Conservation (phyloP, 2,329 filamentous ascomycete species). For the Cucurbitaria berberidis region DNA sequence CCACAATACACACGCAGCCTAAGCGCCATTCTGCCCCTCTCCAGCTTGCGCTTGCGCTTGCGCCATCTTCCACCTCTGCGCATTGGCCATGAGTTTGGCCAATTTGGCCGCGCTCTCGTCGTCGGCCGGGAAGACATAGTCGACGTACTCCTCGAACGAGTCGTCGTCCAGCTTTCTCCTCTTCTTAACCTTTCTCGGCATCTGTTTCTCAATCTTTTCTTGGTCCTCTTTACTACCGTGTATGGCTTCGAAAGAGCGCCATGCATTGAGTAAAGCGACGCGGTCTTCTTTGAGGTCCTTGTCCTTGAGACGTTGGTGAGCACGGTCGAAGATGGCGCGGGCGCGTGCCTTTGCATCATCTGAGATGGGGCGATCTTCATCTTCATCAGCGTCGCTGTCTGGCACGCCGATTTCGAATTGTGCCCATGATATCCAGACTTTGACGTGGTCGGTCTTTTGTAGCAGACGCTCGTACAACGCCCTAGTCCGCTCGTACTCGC, state of each 20-base stretch:
- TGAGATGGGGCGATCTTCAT: slow-evolving; percentile 65
- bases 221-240: slow-evolving; percentile 79
- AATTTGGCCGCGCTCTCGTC: slow-evolving; percentile 84
- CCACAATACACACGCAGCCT: background rate
- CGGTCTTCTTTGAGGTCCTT: slow-evolving; percentile 90
- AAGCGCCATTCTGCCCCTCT: slow-evolving; percentile 4
- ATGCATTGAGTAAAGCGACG: slow-evolving; percentile 88
- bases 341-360: slow-evolving; percentile 84
- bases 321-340: slow-evolving; percentile 82
- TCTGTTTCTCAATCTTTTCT: slow-evolving; percentile 85
- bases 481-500: slow-evolving; percentile 83
- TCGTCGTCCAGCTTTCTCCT: slow-evolving; percentile 90
- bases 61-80: slow-evolving; percentile 79
- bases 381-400: slow-evolving; percentile 63
- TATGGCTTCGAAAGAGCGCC: slow-evolving; percentile 88
- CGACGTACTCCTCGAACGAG: slow-evolving; percentile 93
- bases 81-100: slow-evolving; percentile 82
- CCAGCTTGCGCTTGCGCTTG: slow-evolving; percentile 13
- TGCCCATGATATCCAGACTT: slow-evolving; percentile 99
- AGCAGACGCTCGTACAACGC: slow-evolving; percentile 87
- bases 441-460: slow-evolving; percentile 96
- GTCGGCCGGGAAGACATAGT: slow-evolving; percentile 96
- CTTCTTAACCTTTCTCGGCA: slow-evolving; percentile 94
- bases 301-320: slow-evolving; percentile 85
- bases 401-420: slow-evolving; percentile 96